A percentile compares a stretch with the other conserved stretches of the same genome.
phyloP scores from a whole-genome alignment of 352 stramenopile genomes.

The Phytophthora hibernalis region DNA sequence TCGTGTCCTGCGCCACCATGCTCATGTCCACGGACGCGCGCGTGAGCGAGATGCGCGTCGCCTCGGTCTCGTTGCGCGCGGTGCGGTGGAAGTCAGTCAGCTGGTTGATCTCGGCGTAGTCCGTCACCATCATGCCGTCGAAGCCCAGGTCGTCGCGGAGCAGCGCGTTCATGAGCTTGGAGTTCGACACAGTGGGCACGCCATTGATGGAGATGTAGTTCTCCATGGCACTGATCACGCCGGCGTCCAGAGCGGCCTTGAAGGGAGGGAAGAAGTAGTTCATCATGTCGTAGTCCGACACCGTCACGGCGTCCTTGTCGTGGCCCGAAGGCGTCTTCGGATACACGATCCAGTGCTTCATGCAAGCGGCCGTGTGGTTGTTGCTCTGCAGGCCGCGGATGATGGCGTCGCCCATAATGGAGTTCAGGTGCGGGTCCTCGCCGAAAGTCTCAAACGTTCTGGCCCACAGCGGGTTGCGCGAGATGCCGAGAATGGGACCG shows the following conservation, averaged over 20 bases:
- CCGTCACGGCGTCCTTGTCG: slow-evolving; percentile 71
- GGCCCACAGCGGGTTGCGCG: slow-evolving; percentile 82
- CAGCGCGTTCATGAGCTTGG: slow-evolving; percentile 69
- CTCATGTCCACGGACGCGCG: slow-evolving; percentile 89
- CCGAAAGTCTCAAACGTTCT: slow-evolving; percentile 94
- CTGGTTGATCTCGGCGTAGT: too few relatives aligned
- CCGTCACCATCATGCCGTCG: too few relatives aligned
- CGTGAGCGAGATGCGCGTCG: slow-evolving; percentile 61
- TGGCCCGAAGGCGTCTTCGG: slow-evolving; percentile 68
- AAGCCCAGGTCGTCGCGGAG: slow-evolving; percentile 82
- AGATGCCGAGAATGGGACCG: slow-evolving; percentile 77
- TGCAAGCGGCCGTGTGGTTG: slow-evolving; percentile 66
- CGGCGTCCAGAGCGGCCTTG: slow-evolving; percentile 65
- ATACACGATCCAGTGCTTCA: slow-evolving; percentile 87
- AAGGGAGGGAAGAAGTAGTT: slow-evolving; percentile 83
- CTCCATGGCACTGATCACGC: slow-evolving; percentile 88
- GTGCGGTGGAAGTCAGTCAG: slow-evolving; percentile 59
- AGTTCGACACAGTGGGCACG: slow-evolving; percentile 83
- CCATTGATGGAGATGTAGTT: slow-evolving; percentile 91
- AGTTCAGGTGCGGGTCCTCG: slow-evolving; percentile 82
- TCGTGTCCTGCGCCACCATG: slow-evolving; percentile 69
- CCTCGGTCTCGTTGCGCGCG: slow-evolving; percentile 44
- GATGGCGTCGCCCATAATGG: slow-evolving; percentile 52
- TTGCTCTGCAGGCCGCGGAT: slow-evolving; percentile 75
- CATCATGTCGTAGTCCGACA: slow-evolving; percentile 66